These are phyloP conservation scores for Coelastrella sp. DNA, from an alignment of 139 green algal genomes.

Conservation along the genomic window DNA sequence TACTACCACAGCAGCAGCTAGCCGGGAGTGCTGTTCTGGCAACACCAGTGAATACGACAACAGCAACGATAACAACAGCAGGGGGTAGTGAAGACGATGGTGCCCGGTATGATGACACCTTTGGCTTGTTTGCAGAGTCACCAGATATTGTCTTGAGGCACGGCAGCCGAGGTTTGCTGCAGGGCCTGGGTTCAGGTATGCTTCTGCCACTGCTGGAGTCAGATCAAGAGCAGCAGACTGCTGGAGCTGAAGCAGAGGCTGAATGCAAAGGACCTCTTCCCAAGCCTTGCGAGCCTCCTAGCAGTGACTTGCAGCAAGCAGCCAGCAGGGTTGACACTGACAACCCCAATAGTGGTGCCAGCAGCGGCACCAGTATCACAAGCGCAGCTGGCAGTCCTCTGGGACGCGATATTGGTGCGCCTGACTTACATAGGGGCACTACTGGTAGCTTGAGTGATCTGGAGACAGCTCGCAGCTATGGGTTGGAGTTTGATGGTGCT, in stretches of 20 bases:
- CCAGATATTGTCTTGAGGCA: neutral
- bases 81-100: neutral
- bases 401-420: neutral
- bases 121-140: neutral
- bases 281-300: neutral
- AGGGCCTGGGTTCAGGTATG: neutral
- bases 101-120: neutral
- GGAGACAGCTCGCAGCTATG: constrained; percentile 8
- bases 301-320: neutral
- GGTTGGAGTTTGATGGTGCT: constrained; percentile 27
- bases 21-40: neutral
- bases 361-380: constrained; percentile 16
- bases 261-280: neutral
- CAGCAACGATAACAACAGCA: neutral
- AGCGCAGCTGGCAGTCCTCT: constrained; percentile 2
- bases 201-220: neutral
- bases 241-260: neutral
- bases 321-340: neutral
- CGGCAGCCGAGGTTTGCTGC: neutral
- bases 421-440: neutral
- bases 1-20: neutral
- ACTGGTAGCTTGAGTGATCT: neutral
- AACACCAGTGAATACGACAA: neutral
- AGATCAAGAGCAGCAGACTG: neutral
- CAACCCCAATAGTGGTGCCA: neutral